These are phyloP conservation scores for Aurantiochytrium sp. DNA, from an alignment of 108 stramenopile species.

Conservation along the genomic window DNA sequence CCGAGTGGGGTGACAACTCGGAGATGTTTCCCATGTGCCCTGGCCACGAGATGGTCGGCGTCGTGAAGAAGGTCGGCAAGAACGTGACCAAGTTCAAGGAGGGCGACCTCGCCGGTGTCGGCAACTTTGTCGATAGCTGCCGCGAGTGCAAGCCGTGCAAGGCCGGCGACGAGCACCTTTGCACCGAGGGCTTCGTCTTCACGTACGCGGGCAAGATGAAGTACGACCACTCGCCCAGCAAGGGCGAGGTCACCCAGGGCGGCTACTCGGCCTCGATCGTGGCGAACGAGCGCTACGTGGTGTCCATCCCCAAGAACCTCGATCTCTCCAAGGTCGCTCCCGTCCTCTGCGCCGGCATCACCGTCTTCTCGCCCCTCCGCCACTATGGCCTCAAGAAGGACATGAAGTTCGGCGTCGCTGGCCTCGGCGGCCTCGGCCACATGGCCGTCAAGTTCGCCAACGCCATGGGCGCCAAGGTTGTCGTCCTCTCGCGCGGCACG, in stretches of 20 bases:
- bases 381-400: constrained; percentile 43
- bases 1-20: constrained; percentile 28
- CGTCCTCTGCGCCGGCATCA: constrained; percentile 67
- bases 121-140: constrained; percentile 63
- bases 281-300: constrained; percentile 48
- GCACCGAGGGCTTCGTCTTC: constrained; percentile 28
- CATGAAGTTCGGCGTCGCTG: constrained; percentile 54
- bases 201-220: constrained; percentile 44
- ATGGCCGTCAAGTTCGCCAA: constrained; percentile 61
- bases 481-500: constrained; percentile 46
- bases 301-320: constrained; percentile 51
- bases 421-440: constrained; percentile 65
- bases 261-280: constrained; percentile 49
- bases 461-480: constrained; percentile 51
- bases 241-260: constrained; percentile 44
- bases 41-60: constrained; percentile 57
- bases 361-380: constrained; percentile 54
- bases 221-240: constrained; percentile 24
- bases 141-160: constrained; percentile 53
- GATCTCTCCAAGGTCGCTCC: constrained; percentile 39
- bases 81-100: constrained; percentile 58
- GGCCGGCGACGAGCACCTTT: constrained; percentile 52
- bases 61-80: constrained; percentile 51
- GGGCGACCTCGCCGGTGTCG: constrained; percentile 67
- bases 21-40: constrained; percentile 35